Evolutionary conservation across 2,329 filamentous ascomycete genomes (phyloP), one percentile per base, ranked within the genome.

Genomic region (Colletotrichum sidae): DNA sequence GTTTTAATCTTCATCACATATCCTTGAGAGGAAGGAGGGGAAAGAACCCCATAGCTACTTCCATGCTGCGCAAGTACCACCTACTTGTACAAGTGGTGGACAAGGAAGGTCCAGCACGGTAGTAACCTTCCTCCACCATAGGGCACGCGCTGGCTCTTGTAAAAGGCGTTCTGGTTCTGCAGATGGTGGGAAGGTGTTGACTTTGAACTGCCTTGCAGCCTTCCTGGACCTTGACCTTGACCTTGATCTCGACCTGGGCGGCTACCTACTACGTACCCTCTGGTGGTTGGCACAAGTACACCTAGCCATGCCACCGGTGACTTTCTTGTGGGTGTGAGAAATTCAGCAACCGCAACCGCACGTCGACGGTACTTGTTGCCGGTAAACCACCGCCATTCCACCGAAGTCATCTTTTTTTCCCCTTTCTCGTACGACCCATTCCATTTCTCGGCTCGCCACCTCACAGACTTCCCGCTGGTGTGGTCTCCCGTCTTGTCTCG

Each of bases 1-100:
- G 58, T 45, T 54, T 55, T 56, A 50, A 37, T 55, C 34, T 55
- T 46, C 45, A n/a, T 45, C 13, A 45, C 25, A 52, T 42, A 11
- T 46, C 46, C 56, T 35, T 51, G 37, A 45, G 53, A 53, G 53
- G 37, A 66, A 63, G 47, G 58, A 57, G 53, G 58, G 63, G 58
- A n/a, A 63, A 63, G 25, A 25, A 25, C 25, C 25, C 25, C 25
- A 5, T 25, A 5, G 25, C 25, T 25, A 25, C 25, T 25, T 25
- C 25, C 25, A 25, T 25, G 25, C 25, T 25, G 25, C 25, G 25
- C 4, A 25, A 25, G 25, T 25, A 25, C 25, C 25, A 25, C 25
- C 25, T 25, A 25, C 17, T 17, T 17, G 17, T 17, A 47, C 35
- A 49, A 42, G 44, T 52, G 38, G 13, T 33, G 50, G 25, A 60